Percentiles rank a stretch among this genome's conserved stretches.
These are phyloP conservation scores for Talaromyces sp. DNA, from an alignment of 2,329 filamentous ascomycete species.

Conservation along the genomic window DNA sequence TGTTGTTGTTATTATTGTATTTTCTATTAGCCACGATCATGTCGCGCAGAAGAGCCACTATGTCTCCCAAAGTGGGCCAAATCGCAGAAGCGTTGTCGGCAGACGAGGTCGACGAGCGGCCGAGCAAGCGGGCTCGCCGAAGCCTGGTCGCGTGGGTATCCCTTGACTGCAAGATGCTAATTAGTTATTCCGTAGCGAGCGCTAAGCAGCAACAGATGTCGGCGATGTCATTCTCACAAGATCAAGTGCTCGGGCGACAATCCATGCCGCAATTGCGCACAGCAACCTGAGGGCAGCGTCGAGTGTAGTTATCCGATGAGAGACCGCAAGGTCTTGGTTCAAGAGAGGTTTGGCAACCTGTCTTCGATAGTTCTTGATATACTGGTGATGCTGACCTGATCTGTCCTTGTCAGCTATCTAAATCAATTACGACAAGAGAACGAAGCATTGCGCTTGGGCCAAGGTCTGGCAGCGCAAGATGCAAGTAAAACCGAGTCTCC, in stretches of 20 bases:
- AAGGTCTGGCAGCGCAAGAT: constrained; percentile 1
- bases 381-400: not conserved
- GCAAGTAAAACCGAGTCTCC: constrained; percentile 1
- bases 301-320: constrained; percentile 12
- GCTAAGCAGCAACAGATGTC: constrained; percentile 6
- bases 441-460: constrained; percentile 1
- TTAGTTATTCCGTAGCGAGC: not conserved
- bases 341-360: constrained; percentile 2
- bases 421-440: constrained; percentile 10
- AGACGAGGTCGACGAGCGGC: constrained; percentile 7
- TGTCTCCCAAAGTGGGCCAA: not conserved
- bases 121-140: constrained; percentile 9
- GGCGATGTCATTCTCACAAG: constrained; percentile 11
- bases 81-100: not conserved
- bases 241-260: constrained; percentile 11
- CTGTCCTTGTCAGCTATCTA: constrained; percentile 5
- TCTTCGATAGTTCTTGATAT: not conserved
- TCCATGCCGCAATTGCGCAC: constrained; percentile 11
- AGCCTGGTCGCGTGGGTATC: constrained; percentile 11
- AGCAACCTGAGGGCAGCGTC: constrained; percentile 5
- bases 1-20: not conserved
- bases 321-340: constrained; percentile 11
- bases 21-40: not conserved
- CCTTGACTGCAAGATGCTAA: not conserved
- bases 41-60: not conserved